phyloP scores from a whole-genome alignment of 1,284 basidiomycete species.

The Apiotrichum laibachii region DNA sequence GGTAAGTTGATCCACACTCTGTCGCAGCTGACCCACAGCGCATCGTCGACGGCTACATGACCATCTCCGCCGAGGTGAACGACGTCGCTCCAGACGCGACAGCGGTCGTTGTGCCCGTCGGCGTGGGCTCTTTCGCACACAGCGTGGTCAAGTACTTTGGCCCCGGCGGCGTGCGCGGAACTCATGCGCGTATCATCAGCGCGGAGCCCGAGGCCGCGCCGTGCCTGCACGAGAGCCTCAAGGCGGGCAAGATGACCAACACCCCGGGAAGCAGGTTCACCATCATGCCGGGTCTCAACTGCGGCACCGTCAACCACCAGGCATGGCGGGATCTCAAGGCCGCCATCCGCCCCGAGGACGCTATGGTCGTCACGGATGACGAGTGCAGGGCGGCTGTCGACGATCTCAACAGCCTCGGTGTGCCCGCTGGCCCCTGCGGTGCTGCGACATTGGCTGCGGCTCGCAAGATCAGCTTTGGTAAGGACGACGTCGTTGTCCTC shows the following conservation, averaged over 20 bases:
- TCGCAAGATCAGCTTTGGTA: slow-evolving; percentile 7
- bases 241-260: background rate
- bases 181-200: slow-evolving; percentile 8
- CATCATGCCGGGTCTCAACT: slow-evolving; percentile 21
- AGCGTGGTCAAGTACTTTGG: slow-evolving; percentile 15
- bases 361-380: slow-evolving; percentile 14
- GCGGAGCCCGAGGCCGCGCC: slow-evolving; percentile 21
- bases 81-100: slow-evolving; percentile 2
- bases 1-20: background rate
- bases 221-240: slow-evolving; percentile 14
- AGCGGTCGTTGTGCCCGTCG: slow-evolving; percentile 20
- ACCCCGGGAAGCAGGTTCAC: slow-evolving; percentile 8
- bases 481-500: slow-evolving; percentile 18
- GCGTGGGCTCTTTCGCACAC: slow-evolving; percentile 21
- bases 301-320: slow-evolving; percentile 13
- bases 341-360: slow-evolving; percentile 11
- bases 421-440: slow-evolving; percentile 18
- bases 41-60: slow-evolving; percentile 18
- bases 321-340: slow-evolving; percentile 18
- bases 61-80: slow-evolving; percentile 11
- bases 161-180: background rate
- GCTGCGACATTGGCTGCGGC: slow-evolving; percentile 19
- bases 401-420: slow-evolving; percentile 4
- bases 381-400: slow-evolving; percentile 7
- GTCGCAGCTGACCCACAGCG: slow-evolving; percentile 2